Base-by-base conservation (phyloP, 768 basidiomycete species). In the Naematelia aurantialba region DNA sequence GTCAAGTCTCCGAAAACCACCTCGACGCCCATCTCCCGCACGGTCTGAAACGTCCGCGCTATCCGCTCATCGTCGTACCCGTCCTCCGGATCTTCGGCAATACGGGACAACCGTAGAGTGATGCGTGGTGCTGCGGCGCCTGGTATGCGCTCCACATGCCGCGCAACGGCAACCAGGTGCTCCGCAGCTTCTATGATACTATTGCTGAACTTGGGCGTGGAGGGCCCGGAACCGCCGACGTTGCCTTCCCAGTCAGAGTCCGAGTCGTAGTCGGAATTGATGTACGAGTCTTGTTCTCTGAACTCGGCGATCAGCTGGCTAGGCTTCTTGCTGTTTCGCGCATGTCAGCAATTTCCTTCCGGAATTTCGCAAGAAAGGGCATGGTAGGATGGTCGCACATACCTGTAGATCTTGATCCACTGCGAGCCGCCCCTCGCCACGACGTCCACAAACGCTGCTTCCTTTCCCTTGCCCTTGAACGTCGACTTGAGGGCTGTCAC, bases 391-490 rank as follows among this genome's bases (percentile, higher is more conserved):
- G n/a, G n/a, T n/a, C n/a, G n/a, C 27, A 83, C 87, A 70, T 70
- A 89, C 90, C 89, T 91, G 76, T 91, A 91, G 24, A 92, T 82
- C 67, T 89, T 82, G 42, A 89, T 85, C 91, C 91, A 94, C 4
- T 80, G 79, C 19, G 81, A 78, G 0, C 91, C 90, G 53, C 85
- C 83, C 25, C 88, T 83, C 3, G 87, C 86, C 13, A 91, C 85
- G 14, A 92, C 81, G 67, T 92, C 91, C 0, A 92, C 86, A 60
- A 66, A 67, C 17, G 49, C 52, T 44, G 61, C 52, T 22, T 45
- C 56, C 46, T 61, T 34, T 45, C 52, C 56, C 54, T 39, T 56
- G 12, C 51, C 55, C 34, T 39, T 39, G 34, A 39, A 39, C 8
- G 8, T 39, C 34, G 34, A 39, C 17, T 39, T 39, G 34, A 39